Conservation (phyloP, 2,329 filamentous ascomycete species). For the Fusarium sp. region DNA sequence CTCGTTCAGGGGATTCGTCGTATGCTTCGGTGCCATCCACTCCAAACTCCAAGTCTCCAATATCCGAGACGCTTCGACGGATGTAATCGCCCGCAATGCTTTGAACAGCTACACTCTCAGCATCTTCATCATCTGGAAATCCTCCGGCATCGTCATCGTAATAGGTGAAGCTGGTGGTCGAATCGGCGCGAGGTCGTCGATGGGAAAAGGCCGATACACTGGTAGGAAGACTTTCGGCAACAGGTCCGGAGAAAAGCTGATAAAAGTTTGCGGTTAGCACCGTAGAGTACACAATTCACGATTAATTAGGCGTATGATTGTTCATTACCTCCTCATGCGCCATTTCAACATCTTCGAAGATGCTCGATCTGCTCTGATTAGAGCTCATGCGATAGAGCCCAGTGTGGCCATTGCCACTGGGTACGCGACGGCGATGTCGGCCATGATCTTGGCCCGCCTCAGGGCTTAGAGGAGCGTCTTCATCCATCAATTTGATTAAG, state of each 20-base stretch:
- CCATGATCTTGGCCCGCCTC: slow-evolving; percentile 33
- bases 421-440: slow-evolving; percentile 16
- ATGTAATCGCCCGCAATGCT: slow-evolving; percentile 40
- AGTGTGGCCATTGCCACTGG: slow-evolving; percentile 35
- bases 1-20: slow-evolving; percentile 54
- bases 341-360: slow-evolving; percentile 98
- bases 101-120: slow-evolving; percentile 46
- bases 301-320: not conserved
- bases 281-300: not conserved
- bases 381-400: slow-evolving; percentile 73
- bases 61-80: slow-evolving; percentile 50
- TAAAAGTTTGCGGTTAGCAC: not conserved
- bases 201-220: slow-evolving; percentile 93
- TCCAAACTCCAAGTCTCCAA: slow-evolving; percentile 54
- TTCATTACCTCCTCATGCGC: slow-evolving; percentile 84
- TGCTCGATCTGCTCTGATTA: slow-evolving; percentile 79
- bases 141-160: slow-evolving; percentile 73
- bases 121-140: slow-evolving; percentile 48
- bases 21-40: slow-evolving; percentile 56
- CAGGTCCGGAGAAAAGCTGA: slow-evolving; percentile 86
- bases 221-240: slow-evolving; percentile 95
- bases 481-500: slow-evolving; percentile 43
- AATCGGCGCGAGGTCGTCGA: slow-evolving; percentile 82
- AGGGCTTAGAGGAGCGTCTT: slow-evolving; percentile 39
- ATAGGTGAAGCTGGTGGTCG: slow-evolving; percentile 88